A percentile compares a stretch with the other conserved stretches of the same genome.
Evolutionary conservation across 1,284 basidiomycete genomes (phyloP).

Genomic region (Paramarasmius palmivorus): DNA sequence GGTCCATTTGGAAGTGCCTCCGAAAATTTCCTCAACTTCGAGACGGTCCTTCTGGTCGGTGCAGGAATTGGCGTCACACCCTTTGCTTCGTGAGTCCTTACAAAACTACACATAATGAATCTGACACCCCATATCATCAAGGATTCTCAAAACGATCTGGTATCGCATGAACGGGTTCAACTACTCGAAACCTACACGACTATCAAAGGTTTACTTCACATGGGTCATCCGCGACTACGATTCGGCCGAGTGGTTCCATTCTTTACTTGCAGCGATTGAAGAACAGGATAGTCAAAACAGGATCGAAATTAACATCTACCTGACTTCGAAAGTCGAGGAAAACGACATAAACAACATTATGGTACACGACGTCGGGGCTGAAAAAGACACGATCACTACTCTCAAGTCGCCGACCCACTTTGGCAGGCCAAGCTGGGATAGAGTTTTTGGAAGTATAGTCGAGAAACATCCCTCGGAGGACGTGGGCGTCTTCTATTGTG

Average conservation of each 20-base stretch:
- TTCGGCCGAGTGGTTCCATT: conserved; percentile 90
- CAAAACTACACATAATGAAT: conserved; percentile 1
- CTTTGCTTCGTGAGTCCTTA: conserved; percentile 74
- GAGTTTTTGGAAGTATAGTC: conserved; percentile 73
- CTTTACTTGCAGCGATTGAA: conserved; percentile 88
- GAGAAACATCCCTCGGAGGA: conserved; percentile 85
- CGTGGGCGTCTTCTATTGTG: conserved; percentile 88
- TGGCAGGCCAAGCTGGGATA: conserved; percentile 91
- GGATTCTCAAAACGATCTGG: conserved; percentile 92
- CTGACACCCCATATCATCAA: conserved; percentile 26
- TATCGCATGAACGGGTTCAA: conserved; percentile 88
- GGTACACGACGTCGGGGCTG: conserved; percentile 85
- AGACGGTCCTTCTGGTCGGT: conserved; percentile 83
- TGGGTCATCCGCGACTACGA: conserved; percentile 91
- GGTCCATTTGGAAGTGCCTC: conserved; percentile 85
- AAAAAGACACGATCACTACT: conserved; percentile 84
- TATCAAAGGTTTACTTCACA: conserved; percentile 85
- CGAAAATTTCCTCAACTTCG: conserved; percentile 86
- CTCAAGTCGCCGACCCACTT: conserved; percentile 91
- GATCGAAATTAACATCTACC: conserved; percentile 90
- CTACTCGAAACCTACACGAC: conserved; percentile 67
- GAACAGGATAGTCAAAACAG: conserved; percentile 82
- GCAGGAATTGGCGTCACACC: conserved; percentile 93
- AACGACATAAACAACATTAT: conserved; percentile 90
- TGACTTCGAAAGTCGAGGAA: conserved; percentile 85